These are phyloP conservation scores for Neurospora sp. DNA, from an alignment of 495 filamentous ascomycete species.

Conservation along the genomic window DNA sequence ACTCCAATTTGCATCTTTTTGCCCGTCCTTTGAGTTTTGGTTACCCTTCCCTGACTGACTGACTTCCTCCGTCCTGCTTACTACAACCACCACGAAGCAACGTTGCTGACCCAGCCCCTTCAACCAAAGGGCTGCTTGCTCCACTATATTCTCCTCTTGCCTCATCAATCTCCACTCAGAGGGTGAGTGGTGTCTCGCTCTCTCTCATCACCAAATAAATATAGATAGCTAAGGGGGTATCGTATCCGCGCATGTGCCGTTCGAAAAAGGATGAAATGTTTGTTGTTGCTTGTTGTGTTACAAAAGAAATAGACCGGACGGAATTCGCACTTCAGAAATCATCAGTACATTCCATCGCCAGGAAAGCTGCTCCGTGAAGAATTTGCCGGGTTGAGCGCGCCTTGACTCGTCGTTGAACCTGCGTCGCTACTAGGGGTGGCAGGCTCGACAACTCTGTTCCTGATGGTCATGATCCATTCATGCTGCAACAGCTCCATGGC, in stretches of 20 bases:
- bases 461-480: constrained; percentile 76
- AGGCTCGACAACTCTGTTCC: constrained; percentile 45
- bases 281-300: background rate
- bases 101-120: background rate
- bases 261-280: background rate
- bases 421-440: constrained; percentile 41
- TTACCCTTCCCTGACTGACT: background rate
- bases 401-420: constrained; percentile 24
- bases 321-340: background rate
- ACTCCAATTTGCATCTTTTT: background rate
- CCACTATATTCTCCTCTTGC: background rate
- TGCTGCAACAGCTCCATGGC: constrained; percentile 89
- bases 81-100: background rate
- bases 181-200: background rate
- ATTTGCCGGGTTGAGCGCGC: constrained; percentile 17
- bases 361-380: constrained; percentile 1
- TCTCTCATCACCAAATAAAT: background rate
- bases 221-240: background rate
- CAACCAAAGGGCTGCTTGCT: background rate
- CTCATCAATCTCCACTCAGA: background rate
- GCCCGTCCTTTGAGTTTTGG: background rate
- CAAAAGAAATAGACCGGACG: background rate
- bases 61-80: background rate
- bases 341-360: constrained; percentile 7
- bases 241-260: background rate